Evolutionary conservation across 352 stramenopile genomes (phyloP).

Genomic region (Peronospora tabacina): DNA sequence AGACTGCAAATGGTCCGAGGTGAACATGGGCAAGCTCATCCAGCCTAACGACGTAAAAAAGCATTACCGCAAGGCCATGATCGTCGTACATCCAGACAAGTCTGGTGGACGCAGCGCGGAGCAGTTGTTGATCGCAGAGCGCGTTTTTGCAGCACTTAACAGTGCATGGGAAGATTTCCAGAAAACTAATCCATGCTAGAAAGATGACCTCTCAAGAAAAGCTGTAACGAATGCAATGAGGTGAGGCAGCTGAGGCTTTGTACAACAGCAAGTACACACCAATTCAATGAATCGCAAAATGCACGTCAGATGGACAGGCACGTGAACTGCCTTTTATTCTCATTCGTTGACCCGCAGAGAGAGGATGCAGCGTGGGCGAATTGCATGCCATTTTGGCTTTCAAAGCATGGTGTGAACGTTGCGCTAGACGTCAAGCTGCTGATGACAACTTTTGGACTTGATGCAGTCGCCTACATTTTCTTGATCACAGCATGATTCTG

Average conservation of each 20-base stretch:
- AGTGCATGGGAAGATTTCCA: constrained; percentile 86
- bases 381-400: constrained; percentile 2
- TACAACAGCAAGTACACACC: constrained; percentile 19
- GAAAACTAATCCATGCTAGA: constrained; percentile 62
- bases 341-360: constrained; percentile 9
- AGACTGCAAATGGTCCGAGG: constrained; percentile 78
- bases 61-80: constrained; percentile 88
- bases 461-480: constrained; percentile 34
- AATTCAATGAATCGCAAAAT: constrained; percentile 34
- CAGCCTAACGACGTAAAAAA: constrained; percentile 87
- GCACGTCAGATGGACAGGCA: constrained; percentile 28
- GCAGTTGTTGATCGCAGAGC: constrained; percentile 86
- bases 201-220: constrained; percentile 6
- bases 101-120: constrained; percentile 75
- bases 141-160: constrained; percentile 87
- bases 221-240: constrained; percentile 6
- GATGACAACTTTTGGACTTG: constrained; percentile 1
- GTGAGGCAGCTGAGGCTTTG: constrained; percentile 9
- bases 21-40: constrained; percentile 90
- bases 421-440: constrained; percentile 12
- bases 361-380: constrained; percentile 4
- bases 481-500: constrained; percentile 77
- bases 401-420: constrained; percentile 15
- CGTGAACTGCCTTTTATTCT: constrained; percentile 19
- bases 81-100: constrained; percentile 90